Base-by-base conservation (phyloP, 2,329 filamentous ascomycete genomes). In the Fusarium pseudograminearum region DNA sequence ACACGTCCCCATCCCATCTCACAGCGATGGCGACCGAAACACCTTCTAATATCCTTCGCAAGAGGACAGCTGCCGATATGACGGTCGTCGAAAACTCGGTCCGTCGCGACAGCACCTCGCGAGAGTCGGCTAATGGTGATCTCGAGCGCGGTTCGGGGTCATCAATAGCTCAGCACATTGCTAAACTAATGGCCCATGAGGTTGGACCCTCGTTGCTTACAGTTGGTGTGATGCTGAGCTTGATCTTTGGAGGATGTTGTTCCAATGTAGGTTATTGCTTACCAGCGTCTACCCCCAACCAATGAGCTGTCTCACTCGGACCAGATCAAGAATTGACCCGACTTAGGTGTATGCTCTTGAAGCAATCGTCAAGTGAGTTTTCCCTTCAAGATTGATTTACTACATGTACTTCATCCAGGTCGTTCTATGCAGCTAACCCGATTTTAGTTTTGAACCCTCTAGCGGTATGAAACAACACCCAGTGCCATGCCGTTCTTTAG, bases 231-330 rank as follows among this genome's bases (percentile, higher is more conserved):
- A 97, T 97, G 86, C 85, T 95, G 61, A 86, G 86, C 53, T 86
- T 98, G 71, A 98, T 99, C 63, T 98, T 99, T 79, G 96, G 96
- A 53, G 96, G 96, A 31, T 97, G 94, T 78, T 97, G 94, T 82
- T 93, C 93, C 36, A 97, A 97, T 85, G 94, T 94, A 83, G 80
- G 89, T 57, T 28, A 20, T 47, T 50, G 40, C 30, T 38, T 14
- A 16, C 26, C 45, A 41, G 36, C n/a, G 18, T 18, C 20, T 28
- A n/a, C n/a, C 34, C 24, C 51, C 54, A 30, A 26, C 22, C 26
- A n/a, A 41, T n/a, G 50, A 54, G 34, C 26, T 44, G 46, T 44
- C 56, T 60, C 34, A 30, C 50, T 48, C 34, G 20, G 31, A 60
- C 54, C 73, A 57, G 62, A 61, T 57, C 57, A 45, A 41, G 46